Percentiles rank a stretch among this genome's conserved stretches.
These are phyloP conservation scores for Penicillium robsamsonii DNA, from an alignment of 495 filamentous ascomycete species.

Conservation along the genomic window DNA sequence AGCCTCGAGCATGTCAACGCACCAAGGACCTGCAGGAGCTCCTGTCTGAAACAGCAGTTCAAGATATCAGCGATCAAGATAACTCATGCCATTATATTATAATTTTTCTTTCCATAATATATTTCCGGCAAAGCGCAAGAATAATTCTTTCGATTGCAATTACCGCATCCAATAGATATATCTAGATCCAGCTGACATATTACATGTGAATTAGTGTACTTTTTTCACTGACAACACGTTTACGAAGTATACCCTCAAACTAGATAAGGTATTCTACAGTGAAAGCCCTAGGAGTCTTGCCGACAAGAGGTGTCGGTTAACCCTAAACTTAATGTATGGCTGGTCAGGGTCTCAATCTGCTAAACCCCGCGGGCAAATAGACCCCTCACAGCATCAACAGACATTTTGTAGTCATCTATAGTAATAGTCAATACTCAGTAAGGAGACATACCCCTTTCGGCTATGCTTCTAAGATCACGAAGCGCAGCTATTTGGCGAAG, in stretches of 20 bases:
- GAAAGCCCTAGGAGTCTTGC: not conserved
- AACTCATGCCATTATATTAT: not conserved
- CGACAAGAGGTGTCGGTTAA: slow-evolving; percentile 6
- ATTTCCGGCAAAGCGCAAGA: not conserved
- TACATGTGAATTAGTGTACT: not conserved
- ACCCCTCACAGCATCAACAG: not conserved
- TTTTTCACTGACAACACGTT: not conserved
- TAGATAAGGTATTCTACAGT: not conserved
- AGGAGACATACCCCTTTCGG: not conserved
- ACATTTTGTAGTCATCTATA: not conserved
- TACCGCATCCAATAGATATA: not conserved
- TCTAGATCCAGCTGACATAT: not conserved
- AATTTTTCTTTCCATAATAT: not conserved
- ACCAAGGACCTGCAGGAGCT: slow-evolving; percentile 6
- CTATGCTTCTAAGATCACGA: not conserved
- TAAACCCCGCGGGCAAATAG: not conserved
- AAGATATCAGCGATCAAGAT: not conserved
- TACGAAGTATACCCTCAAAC: not conserved
- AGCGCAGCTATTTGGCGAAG: slow-evolving; percentile 8
- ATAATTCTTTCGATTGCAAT: not conserved
- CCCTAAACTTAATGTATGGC: slow-evolving; percentile 1
- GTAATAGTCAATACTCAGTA: not conserved
- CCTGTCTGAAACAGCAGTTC: slow-evolving; percentile 5
- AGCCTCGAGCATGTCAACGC: slow-evolving; percentile 1
- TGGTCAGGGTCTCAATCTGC: slow-evolving; percentile 6